Evolutionary conservation across 371 early-diverging fungal species (phyloP), one percentile per base, ranked within the genome.

Genomic region (Lichtheimia ornata): DNA sequence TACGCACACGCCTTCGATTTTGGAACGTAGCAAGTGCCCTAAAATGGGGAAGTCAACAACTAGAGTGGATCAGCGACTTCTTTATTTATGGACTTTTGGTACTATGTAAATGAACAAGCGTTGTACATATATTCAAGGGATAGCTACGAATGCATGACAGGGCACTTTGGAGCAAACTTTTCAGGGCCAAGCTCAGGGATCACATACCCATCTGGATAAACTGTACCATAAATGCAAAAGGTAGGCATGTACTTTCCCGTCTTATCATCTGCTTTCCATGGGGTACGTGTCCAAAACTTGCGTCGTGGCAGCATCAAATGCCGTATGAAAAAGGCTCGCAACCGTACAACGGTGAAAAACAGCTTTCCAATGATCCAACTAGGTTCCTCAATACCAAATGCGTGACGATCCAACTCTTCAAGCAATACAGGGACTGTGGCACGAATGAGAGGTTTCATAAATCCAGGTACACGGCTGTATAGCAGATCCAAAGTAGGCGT

Each of bases 111-210:
- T 27, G 27, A 30, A 30, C 30, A 30, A 6, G 3, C 30, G 4
- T 30, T 30, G 7, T 30, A 11, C 35, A 35, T 35, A 9, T 35
- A 2, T 35, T 6, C 9, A 7, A 5, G 28, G 28, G 35, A 35
- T 9, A 0, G 35, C 35, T 35, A 35, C 42, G 5, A 27, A 18
- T 59, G 60, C 43, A 52, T 50, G 2, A 59, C 53, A 5, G 63
- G 63, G 15, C 63, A 63, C 24, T 55, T 41, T 11, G 67, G 67
- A 25, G 65, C 7, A 27, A 74, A 71, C 65, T 73, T 74, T 2
- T 60, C 63, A 1, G 79, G 79, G 2, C 79, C 79, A 5, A 79
- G 49, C 24, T 79, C 79, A 20, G 67, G 61, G 27, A 75, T 62
- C 4, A 54, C 50, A 24, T 79, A 79, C 0, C 79, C 79, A 42